A percentile compares a stretch with the other conserved stretches of the same genome.
Evolutionary conservation across 371 early-diverging fungal species (phyloP).

Genomic region (Mortierella polycephala): DNA sequence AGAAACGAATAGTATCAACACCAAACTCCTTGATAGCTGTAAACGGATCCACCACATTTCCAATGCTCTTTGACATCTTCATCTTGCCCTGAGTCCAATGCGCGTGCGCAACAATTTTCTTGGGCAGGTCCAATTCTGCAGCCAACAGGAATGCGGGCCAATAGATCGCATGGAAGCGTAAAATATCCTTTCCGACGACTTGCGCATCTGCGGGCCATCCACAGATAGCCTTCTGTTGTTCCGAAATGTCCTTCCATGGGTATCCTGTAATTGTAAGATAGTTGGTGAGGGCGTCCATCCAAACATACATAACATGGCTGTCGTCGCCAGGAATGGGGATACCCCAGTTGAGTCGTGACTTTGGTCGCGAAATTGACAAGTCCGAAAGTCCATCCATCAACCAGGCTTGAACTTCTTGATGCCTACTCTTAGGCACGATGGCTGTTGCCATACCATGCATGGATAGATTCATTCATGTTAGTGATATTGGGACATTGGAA

Average conservation of each 20-base stretch:
- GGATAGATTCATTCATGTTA: background rate
- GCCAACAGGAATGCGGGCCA: constrained; percentile 97
- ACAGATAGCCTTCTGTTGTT: constrained; percentile 1
- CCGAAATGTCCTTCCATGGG: constrained; percentile 67
- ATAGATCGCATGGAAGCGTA: constrained; percentile 96
- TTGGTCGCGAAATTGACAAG: constrained; percentile 88
- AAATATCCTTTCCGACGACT: constrained; percentile 95
- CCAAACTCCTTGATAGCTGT: constrained; percentile 77
- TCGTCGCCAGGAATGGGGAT: constrained; percentile 92
- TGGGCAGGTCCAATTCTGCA: constrained; percentile 80
- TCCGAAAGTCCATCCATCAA: constrained; percentile 70
- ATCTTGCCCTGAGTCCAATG: constrained; percentile 91
- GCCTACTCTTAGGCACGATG: constrained; percentile 72
- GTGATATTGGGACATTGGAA: too few species aligned
- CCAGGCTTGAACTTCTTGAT: constrained; percentile 70
- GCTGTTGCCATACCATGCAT: constrained; percentile 42
- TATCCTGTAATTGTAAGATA: constrained; percentile 91
- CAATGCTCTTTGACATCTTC: constrained; percentile 95
- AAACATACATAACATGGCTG: constrained; percentile 94
- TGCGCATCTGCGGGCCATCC: constrained; percentile 87
- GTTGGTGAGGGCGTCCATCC: constrained; percentile 96
- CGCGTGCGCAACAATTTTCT: constrained; percentile 87
- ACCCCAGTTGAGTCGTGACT: constrained; percentile 89
- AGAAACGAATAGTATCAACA: constrained; percentile 91
- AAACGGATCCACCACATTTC: constrained; percentile 92